Evolutionary conservation across 768 basidiomycete species (phyloP).

Genomic region (Mycena latifolia): DNA sequence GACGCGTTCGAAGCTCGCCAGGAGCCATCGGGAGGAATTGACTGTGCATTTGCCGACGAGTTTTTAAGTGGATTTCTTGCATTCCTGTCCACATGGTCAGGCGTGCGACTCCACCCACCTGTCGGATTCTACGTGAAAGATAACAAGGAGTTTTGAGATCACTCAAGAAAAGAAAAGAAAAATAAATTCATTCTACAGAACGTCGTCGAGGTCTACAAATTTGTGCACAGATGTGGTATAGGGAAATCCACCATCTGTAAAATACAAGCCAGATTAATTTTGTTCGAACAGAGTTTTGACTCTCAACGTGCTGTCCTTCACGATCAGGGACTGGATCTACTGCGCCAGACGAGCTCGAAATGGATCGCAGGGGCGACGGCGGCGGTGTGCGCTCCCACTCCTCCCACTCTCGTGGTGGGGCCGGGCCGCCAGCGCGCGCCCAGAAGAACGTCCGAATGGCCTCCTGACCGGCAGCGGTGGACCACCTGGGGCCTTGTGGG

Average conservation of each 20-base stretch:
- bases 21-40: too few species aligned
- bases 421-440: slow-evolving; percentile 9
- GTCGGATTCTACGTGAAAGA: too few species aligned
- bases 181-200: slow-evolving; percentile 9
- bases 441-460: slow-evolving; percentile 20
- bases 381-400: slow-evolving; percentile 11
- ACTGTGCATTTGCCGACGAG: too few species aligned
- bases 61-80: too few species aligned
- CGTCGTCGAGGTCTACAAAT: slow-evolving; percentile 7
- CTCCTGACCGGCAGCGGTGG: slow-evolving; percentile 16
- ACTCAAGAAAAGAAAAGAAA: too few species aligned
- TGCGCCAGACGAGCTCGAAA: slow-evolving; percentile 2
- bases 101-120: too few species aligned
- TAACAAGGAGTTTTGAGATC: too few species aligned
- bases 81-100: too few species aligned
- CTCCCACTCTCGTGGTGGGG: not conserved
- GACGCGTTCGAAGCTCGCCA: too few species aligned
- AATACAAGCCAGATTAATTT: slow-evolving; percentile 8
- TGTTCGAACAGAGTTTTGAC: slow-evolving; percentile 1
- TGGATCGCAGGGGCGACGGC: not conserved
- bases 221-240: slow-evolving; percentile 2
- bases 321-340: not conserved
- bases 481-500: slow-evolving; percentile 13
- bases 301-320: slow-evolving; percentile 3
- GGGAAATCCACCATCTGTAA: slow-evolving; percentile 3